Base-by-base conservation (phyloP, 75 land plant genomes). In the Gnetum montanum region DNA sequence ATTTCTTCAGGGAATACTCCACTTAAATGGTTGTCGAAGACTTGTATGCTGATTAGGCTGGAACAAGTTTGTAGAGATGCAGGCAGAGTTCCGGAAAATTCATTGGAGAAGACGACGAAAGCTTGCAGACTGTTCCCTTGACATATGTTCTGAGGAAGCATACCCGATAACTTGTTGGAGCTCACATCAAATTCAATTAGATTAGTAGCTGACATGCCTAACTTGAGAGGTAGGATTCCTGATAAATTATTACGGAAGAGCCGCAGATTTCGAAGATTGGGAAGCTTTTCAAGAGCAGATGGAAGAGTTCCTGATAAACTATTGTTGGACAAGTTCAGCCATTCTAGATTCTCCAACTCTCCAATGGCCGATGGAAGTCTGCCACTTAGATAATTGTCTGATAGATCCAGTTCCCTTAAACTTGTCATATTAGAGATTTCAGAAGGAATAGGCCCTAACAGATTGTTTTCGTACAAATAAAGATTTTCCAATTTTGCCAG, bases 131-230 rank as follows among this genome's bases (percentile, higher is more conserved):
- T 11, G 35, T 53, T 34, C 0, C 61, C 54, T 19, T 3, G 28
- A 62, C 78, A 77, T 29, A 81, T 64, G 41, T 61, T 26, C 31
- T 46, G 46, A 1, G 81, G 86, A 18, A 81, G 37, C n/a, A n/a
- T 7, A 37, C 88, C 86, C 23, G 71, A 55, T 16, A 84, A 44
- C 8, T 29, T 5, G 31, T 82, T 82, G 0, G 43, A n/a, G n/a
- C 58, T 43, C 19, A 79, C 72, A 34, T 82, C 79, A 24, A 81
- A 58, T 3, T 63, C 45, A 16, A 31, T 3, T 12, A 80, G 63
- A 4, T 35, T 49, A 1, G 71, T 57, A 31, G 44, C 41, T n/a
- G n/a, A n/a, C 31, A 45, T 46, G 15, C 75, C 75, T 3, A 80
- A 27, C 1, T 64, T 66, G 0, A 54, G 69, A 2, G 83, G 80